These are phyloP conservation scores for Fusarium subglutinans DNA, from an alignment of 2,329 filamentous ascomycete species.

Conservation along the genomic window DNA sequence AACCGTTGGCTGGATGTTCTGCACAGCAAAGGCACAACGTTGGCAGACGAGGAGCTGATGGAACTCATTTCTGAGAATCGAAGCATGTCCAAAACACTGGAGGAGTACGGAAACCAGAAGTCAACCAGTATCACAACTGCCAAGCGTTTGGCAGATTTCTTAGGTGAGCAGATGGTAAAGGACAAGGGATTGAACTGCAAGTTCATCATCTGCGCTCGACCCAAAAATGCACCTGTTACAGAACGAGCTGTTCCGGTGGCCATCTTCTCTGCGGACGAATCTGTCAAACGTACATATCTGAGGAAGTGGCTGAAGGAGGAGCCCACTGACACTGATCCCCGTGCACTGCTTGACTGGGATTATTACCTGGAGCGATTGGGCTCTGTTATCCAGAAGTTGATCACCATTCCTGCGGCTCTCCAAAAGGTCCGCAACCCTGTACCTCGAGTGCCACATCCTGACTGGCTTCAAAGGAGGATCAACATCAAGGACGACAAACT, in stretches of 20 bases:
- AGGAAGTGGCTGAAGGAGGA: conserved; percentile 97
- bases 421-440: conserved; percentile 96
- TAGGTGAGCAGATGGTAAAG: conserved; percentile 99
- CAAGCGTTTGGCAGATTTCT: conserved; percentile 90
- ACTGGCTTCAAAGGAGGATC: conserved; percentile 95
- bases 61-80: conserved; percentile 99
- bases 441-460: conserved; percentile 90
- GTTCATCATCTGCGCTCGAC: conserved; percentile 93
- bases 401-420: conserved; percentile 95
- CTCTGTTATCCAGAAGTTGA: conserved; percentile 97
- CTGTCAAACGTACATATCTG: conserved; percentile 87
- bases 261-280: conserved; percentile 94
- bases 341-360: conserved; percentile 92
- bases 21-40: conserved; percentile 84
- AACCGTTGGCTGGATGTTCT: conserved; percentile 98
- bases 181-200: conserved; percentile 99
- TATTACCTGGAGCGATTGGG: conserved; percentile 97
- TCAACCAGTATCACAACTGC: conserved; percentile 99
- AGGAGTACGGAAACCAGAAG: conserved; percentile 95
- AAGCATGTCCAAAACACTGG: conserved; percentile 95
- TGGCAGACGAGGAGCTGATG: conserved; percentile 96
- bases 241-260: conserved; percentile 94
- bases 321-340: conserved; percentile 87
- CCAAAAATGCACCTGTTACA: conserved; percentile 89
- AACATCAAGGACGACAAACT: conserved; percentile 95